phyloP scores from a whole-genome alignment of 352 stramenopile species.

The Pilasporangium apinafurcum region DNA sequence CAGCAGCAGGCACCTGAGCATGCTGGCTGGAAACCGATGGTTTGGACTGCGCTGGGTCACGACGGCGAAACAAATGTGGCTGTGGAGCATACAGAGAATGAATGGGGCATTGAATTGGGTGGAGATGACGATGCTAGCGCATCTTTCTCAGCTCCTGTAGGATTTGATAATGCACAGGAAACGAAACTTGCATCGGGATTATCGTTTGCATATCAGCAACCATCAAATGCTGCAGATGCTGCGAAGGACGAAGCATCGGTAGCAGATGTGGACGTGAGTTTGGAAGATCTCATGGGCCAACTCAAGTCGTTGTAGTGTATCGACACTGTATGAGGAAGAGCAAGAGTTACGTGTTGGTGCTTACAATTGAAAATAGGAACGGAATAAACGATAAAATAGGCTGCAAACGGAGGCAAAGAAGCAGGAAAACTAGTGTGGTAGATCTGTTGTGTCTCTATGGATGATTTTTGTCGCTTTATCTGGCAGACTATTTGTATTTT shows the following conservation, averaged over 20 bases:
- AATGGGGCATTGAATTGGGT: conserved; percentile 83
- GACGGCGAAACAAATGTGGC: conserved; percentile 34
- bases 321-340: too few species aligned
- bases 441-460: background rate
- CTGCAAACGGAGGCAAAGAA: too few species aligned
- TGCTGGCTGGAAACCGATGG: conserved; percentile 58
- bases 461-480: background rate
- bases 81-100: conserved; percentile 72
- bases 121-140: conserved; percentile 12
- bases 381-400: too few species aligned
- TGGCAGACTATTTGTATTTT: too few species aligned
- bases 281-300: conserved; percentile 79
- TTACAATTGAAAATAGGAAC: too few species aligned
- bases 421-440: too few species aligned
- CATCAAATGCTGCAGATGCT: conserved; percentile 1
- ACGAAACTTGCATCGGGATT: conserved; percentile 36
- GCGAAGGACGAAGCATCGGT: conserved; percentile 14
- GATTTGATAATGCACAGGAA: conserved; percentile 2
- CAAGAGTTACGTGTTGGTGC: too few species aligned
- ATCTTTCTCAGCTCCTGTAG: background rate
- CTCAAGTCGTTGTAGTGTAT: conserved; percentile 70
- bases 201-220: conserved; percentile 56
- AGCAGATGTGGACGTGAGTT: conserved; percentile 36
- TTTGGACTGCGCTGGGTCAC: conserved; percentile 54
- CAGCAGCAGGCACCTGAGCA: conserved; percentile 50